Base-by-base conservation (phyloP, 1,284 basidiomycete genomes). In the Naganishia sp. region DNA sequence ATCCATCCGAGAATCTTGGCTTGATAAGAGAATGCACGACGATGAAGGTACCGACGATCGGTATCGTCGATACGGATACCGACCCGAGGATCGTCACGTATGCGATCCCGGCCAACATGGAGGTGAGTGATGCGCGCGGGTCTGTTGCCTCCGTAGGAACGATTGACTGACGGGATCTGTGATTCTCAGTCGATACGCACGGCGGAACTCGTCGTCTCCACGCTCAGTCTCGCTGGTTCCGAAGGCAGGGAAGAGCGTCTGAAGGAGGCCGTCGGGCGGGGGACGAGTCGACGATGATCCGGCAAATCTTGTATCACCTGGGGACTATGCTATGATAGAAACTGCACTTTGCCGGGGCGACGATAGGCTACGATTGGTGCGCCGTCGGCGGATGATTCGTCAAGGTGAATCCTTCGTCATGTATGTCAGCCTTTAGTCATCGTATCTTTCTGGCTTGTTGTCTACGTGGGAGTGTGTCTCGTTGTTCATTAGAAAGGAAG, bases 11-110 rank as follows among this genome's bases (percentile, higher is more conserved):
- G 53, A 94, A 94, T 78, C 83, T 89, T 64, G 86, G 87, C 69
- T 90, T 89, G 15, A 90, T 95, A 74, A 86, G 88, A 64, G 92
- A 95, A 81, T 92, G 90, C 74, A 90, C 90, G 6, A 83, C 88
- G 57, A 85, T 88, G 69, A 88, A 92, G 74, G 85, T 94, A 57
- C 92, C 92, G 0, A 94, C 92, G 0, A 86, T 94, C 70, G 92
- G 88, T 33, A 88, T 99, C 70, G 86, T 94, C 68, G 96, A 99
- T 80, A 91, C 93, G 33, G 93, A 99, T 77, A 90, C 89, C 46
- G 96, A 99, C 80, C 96, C 96, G 6, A 87, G 96, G 21, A 84
- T 94, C 44, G 94, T 99, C 68, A 98, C 97, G 84, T 99, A 98
- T 80, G 90, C 96, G 43, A 97, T 99, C 74, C 95, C 94, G 0